Evolutionary conservation across 176 grass and related monocot species (phyloP).

Genomic region (Dactylis glomerata): DNA sequence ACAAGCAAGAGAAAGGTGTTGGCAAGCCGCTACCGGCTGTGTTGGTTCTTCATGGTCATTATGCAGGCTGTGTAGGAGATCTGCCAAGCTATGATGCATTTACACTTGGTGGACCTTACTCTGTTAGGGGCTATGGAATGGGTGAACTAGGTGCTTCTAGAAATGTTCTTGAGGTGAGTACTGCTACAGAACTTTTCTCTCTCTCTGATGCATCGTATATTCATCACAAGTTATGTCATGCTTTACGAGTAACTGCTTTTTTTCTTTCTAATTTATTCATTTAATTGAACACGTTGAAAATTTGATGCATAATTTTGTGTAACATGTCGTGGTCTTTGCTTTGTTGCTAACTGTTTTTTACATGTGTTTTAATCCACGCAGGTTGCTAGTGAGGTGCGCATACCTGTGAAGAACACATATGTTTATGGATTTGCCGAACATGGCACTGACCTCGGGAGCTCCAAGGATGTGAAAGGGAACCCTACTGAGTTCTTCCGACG

Average conservation of each 20-base stretch:
- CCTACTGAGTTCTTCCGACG: constrained; percentile 91
- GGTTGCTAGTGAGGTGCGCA: constrained; percentile 73
- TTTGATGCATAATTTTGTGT: not conserved
- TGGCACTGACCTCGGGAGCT: constrained; percentile 89
- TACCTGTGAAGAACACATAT: constrained; percentile 79
- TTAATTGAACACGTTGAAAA: not conserved
- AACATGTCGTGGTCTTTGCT: not conserved
- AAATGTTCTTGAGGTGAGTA: constrained; percentile 90
- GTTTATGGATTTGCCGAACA: constrained; percentile 87
- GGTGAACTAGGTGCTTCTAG: constrained; percentile 91
- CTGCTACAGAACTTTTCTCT: not conserved
- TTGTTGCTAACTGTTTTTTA: constrained; percentile 8
- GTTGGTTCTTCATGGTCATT: constrained; percentile 93
- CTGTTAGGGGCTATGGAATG: constrained; percentile 85
- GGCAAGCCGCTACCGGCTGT: constrained; percentile 75
- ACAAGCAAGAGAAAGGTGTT: constrained; percentile 71
- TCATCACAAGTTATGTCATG: not conserved
- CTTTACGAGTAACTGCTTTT: not conserved
- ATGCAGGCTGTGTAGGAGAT: constrained; percentile 89
- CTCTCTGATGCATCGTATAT: not conserved
- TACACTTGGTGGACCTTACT: constrained; percentile 91
- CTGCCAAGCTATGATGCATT: constrained; percentile 94
- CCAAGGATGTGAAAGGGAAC: constrained; percentile 95
- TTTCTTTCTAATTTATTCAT: not conserved
- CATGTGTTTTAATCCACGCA: constrained; percentile 32